phyloP scores from a whole-genome alignment of 1,284 basidiomycete species.

The Earliella scabrosa region DNA sequence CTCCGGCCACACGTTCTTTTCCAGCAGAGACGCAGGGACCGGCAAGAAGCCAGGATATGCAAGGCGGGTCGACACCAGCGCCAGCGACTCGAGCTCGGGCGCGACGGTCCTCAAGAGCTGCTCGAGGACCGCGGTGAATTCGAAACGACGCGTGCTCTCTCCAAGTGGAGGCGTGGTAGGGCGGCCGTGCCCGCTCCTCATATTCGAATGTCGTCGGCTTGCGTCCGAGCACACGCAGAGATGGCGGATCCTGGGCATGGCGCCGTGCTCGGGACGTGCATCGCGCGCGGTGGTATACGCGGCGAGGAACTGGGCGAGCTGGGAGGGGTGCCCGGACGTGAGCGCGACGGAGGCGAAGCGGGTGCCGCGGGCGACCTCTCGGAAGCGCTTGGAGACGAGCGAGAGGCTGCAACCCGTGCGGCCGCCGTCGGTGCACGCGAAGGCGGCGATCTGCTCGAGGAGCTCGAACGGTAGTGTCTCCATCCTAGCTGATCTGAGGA shows the following conservation, averaged over 20 bases:
- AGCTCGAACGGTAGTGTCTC: background rate
- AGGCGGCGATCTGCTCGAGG: background rate
- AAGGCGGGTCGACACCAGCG: background rate
- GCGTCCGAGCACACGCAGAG: background rate
- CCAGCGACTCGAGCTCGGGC: background rate
- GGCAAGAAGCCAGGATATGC: background rate
- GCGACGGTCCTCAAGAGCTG: background rate
- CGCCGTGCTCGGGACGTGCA: background rate
- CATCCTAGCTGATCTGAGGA: background rate
- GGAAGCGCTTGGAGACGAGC: conserved; percentile 5
- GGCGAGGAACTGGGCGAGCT: background rate
- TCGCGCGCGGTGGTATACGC: background rate
- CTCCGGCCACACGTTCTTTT: background rate
- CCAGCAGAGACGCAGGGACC: background rate
- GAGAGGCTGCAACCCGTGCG: conserved; percentile 6
- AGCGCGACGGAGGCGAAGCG: conserved; percentile 10
- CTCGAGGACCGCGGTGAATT: background rate
- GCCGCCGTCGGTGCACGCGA: conserved; percentile 10
- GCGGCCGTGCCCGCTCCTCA: background rate
- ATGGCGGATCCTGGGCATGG: background rate
- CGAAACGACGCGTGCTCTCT: no score
- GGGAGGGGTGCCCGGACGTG: background rate
- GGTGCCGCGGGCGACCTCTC: background rate
- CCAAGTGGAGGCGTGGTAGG: background rate
- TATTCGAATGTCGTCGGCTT: background rate